Base-by-base conservation (phyloP, 148 eudicot genomes). In the Pouteria glomerata region DNA sequence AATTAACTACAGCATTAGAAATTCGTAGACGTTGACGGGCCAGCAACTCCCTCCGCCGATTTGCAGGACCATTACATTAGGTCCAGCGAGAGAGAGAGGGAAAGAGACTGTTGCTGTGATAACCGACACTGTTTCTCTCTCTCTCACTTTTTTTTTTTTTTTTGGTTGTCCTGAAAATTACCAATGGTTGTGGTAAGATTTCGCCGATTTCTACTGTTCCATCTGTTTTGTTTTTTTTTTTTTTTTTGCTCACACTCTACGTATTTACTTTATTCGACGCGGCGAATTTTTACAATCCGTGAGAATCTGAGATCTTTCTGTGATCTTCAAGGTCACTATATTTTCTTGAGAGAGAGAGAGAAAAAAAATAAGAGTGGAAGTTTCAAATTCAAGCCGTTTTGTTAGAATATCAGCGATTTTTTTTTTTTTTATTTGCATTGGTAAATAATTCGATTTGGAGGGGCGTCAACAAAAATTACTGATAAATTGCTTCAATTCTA, bases 11-110 rank as follows among this genome's bases (percentile, higher is more conserved):
- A 21, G 41, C 18, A n/a, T 19, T 41, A 39, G 35, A 31, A 16
- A 12, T 51, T 35, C 41, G 66, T 45, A 12, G 63, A 77, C 59
- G 74, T 78, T 74, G 72, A 81, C 79, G 70, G 45, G 23, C 72
- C 63, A 70, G 75, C 55, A 29, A 57, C 71, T n/a, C 3, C 13
- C 59, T 35, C 30, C 30, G 8, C 27, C 34, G 50, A 55, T 55
- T 15, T 7, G 73, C 73, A 35, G 60, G 61, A 15, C 44, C 44
- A 23, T 15, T 53, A 45, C 63, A 47, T 8, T 62, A 42, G 73
- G 35, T 76, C 56, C 74, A 57, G 73, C 47, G 71, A 69, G 69
- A 5, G 79, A 56, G 61, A 21, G 57, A 4, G 68, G 13, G 50
- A 56, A 23, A 12, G 53, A 45, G n/a, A n/a, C n/a, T n/a, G n/a